A percentile compares a stretch with the other conserved stretches of the same genome.
Evolutionary conservation across 2,329 filamentous ascomycete genomes (phyloP).

Genomic region (Claviceps sp.): DNA sequence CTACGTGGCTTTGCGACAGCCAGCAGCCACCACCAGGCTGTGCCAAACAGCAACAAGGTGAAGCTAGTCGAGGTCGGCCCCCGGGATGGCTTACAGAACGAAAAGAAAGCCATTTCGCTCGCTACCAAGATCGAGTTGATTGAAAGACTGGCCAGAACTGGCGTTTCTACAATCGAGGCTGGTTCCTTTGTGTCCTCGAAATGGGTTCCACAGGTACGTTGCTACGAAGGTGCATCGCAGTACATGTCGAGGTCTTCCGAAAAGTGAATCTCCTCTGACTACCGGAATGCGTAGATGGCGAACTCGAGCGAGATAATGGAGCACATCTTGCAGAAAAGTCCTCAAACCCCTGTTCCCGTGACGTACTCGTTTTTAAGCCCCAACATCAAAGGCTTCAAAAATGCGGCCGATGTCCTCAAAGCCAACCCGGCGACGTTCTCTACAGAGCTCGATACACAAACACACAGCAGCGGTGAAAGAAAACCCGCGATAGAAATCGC

Average conservation of each 20-base stretch:
- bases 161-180: constrained; percentile 61
- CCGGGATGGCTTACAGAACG: constrained; percentile 77
- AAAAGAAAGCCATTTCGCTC: constrained; percentile 57
- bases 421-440: constrained; percentile 35
- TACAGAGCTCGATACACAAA: constrained; percentile 33
- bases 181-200: constrained; percentile 74
- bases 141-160: constrained; percentile 52
- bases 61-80: constrained; percentile 74
- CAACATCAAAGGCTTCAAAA: constrained; percentile 58
- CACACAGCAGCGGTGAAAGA: constrained; percentile 22
- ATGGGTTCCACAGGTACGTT: constrained; percentile 64
- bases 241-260: background rate
- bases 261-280: background rate
- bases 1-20: constrained; percentile 28
- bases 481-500: constrained; percentile 54
- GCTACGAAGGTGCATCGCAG: too few relatives aligned
- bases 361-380: constrained; percentile 73
- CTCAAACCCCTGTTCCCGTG: constrained; percentile 40
- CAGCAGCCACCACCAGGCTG: constrained; percentile 12
- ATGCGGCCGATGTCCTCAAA: constrained; percentile 42
- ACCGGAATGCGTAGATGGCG: constrained; percentile 46
- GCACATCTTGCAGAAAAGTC: constrained; percentile 47
- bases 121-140: constrained; percentile 68
- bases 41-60: constrained; percentile 31
- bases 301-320: constrained; percentile 63